A percentile compares a stretch with the other conserved stretches of the same genome.
These are phyloP conservation scores for Diaporthe caulivora DNA, from an alignment of 2,329 filamentous ascomycete genomes.

Conservation along the genomic window DNA sequence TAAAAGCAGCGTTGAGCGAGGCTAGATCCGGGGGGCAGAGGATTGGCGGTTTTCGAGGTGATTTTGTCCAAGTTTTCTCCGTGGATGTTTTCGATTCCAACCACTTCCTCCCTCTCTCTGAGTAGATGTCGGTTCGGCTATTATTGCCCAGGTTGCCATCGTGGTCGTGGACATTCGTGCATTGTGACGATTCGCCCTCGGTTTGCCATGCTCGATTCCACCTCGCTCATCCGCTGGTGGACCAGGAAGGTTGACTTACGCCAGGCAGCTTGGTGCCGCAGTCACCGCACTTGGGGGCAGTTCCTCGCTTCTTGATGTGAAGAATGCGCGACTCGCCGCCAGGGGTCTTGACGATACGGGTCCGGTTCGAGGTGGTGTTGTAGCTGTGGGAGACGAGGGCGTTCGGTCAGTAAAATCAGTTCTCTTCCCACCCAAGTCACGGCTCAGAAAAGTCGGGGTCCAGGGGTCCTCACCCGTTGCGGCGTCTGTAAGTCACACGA, in stretches of 20 bases:
- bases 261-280: slow-evolving; percentile 97
- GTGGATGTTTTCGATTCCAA: background rate
- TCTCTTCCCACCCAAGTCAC: background rate
- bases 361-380: slow-evolving; percentile 98
- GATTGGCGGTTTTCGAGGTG: background rate
- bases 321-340: slow-evolving; percentile 95
- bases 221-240: slow-evolving; percentile 12
- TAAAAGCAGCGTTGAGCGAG: background rate
- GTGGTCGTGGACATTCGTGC: background rate
- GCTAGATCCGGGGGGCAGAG: slow-evolving; percentile 6
- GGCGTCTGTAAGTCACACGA: slow-evolving; percentile 78
- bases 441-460: slow-evolving; percentile 38
- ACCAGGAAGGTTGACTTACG: slow-evolving; percentile 74
- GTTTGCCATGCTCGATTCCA: slow-evolving; percentile 26
- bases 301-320: slow-evolving; percentile 99
- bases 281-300: slow-evolving; percentile 98
- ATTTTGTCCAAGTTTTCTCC: background rate
- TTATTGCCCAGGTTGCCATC: background rate
- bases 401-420: slow-evolving; percentile 41
- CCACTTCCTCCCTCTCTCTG: background rate
- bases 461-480: slow-evolving; percentile 77
- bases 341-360: slow-evolving; percentile 94
- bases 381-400: slow-evolving; percentile 71
- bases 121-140: background rate
- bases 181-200: background rate